Percentiles rank a stretch among this genome's conserved stretches.
phyloP scores from a whole-genome alignment of 2,329 filamentous ascomycete genomes.

The Thielaviopsis musarum region DNA sequence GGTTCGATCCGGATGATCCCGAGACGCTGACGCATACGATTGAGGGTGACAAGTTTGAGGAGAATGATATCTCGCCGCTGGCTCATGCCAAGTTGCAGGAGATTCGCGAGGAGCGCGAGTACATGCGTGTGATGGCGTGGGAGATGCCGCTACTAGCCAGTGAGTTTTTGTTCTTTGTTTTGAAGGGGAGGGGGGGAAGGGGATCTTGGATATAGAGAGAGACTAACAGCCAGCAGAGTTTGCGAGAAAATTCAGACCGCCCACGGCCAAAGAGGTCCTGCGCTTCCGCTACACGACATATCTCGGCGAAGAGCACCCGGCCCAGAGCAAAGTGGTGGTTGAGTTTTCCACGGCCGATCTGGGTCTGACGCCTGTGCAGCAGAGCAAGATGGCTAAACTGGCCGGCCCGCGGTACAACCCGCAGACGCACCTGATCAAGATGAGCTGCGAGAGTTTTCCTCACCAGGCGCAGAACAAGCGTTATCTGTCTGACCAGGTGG shows the following conservation, averaged over 20 bases:
- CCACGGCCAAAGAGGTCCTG: slow-evolving; percentile 50
- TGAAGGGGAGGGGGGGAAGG: no score
- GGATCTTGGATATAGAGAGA: no score
- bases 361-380: slow-evolving; percentile 48
- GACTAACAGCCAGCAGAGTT: slow-evolving; percentile 40
- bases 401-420: slow-evolving; percentile 79
- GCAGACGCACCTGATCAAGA: slow-evolving; percentile 61
- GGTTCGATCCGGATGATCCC: slow-evolving; percentile 32
- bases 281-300: slow-evolving; percentile 96
- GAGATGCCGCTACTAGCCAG: slow-evolving; percentile 84
- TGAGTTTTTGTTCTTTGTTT: slow-evolving; percentile 28
- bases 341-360: slow-evolving; percentile 69
- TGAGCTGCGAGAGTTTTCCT: slow-evolving; percentile 78
- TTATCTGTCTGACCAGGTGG: slow-evolving; percentile 68
- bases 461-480: slow-evolving; percentile 92
- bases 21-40: slow-evolving; percentile 33
- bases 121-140: slow-evolving; percentile 77
- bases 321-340: slow-evolving; percentile 83
- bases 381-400: slow-evolving; percentile 73
- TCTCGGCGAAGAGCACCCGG: slow-evolving; percentile 84
- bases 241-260: slow-evolving; percentile 63
- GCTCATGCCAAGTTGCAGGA: slow-evolving; percentile 79
- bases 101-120: slow-evolving; percentile 75
- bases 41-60: slow-evolving; percentile 47
- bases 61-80: slow-evolving; percentile 69